Evolutionary conservation across 2,329 filamentous ascomycete genomes (phyloP), one percentile per base, ranked within the genome.

Genomic region (Hawksworthiomyces lignivorus): DNA sequence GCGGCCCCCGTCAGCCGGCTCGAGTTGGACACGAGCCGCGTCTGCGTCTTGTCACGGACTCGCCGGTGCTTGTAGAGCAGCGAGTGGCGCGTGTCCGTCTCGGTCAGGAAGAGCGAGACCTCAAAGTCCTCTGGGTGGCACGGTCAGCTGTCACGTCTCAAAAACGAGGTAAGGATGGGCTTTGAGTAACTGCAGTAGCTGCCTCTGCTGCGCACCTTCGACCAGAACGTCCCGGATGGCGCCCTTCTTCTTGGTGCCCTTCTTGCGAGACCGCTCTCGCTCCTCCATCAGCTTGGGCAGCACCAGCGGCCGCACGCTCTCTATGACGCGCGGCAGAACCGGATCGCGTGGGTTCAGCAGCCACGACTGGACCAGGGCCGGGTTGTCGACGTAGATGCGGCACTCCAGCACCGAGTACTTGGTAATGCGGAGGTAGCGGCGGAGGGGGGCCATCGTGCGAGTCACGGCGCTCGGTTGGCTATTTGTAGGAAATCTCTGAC

Each of bases 401-500:
- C 87, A 88, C 72, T 98, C 92, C n/a, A 98, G 75, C 24, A 96
- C 88, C 5, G 90, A 95, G 62, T 87, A 86, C 58, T 90, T 89
- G 42, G 85, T 90, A 53, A 97, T 94, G 39, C 90, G 80, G 42
- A 97, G 73, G 60, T 97, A 96, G 54, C 89, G 79, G 45, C 89
- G 80, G 36, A 95, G 78, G 10, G 89, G 89, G 11, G 88, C 84
- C 89, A 96, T 96, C 32, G 32, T 8, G 21, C 5, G 14, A 2
- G 22, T 22, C 18, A 11, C 7, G 4, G 29, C 14, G 12, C 21
- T 20, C 7, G 37, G n/a, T n/a, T n/a, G n/a, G n/a, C n/a, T n/a
- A n/a, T n/a, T n/a, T n/a, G n/a, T n/a, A n/a, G n/a, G n/a, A n/a
- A n/a, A n/a, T n/a, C n/a, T n/a, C n/a, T n/a, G n/a, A n/a, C n/a